These are phyloP conservation scores for Phytopythium kandeliae DNA, from an alignment of 352 stramenopile genomes.

Conservation along the genomic window DNA sequence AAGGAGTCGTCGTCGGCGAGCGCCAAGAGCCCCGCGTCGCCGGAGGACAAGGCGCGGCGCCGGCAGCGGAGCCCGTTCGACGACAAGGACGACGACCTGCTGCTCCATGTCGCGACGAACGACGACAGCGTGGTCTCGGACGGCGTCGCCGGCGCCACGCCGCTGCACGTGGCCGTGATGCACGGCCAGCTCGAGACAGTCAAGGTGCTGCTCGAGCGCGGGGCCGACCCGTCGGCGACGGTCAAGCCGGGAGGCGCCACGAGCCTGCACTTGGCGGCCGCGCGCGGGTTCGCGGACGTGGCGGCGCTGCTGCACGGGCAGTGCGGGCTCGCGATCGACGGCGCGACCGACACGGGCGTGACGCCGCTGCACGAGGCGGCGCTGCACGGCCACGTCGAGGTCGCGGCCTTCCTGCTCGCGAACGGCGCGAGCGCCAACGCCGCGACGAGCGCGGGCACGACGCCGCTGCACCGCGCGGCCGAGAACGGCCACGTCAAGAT, in stretches of 20 bases:
- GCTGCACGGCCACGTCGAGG: slow-evolving; percentile 36
- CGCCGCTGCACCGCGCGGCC: slow-evolving; percentile 41
- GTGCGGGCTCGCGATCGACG: slow-evolving; percentile 25
- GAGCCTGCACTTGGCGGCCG: slow-evolving; percentile 47
- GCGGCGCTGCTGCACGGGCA: slow-evolving; percentile 36
- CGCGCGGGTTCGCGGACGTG: slow-evolving; percentile 33
- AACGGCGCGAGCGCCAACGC: slow-evolving; percentile 41
- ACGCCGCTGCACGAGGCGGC: slow-evolving; percentile 49
- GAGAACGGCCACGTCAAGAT: slow-evolving; percentile 48
- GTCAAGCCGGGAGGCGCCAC: slow-evolving; percentile 31
- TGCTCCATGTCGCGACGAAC: not conserved
- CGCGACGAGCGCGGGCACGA: slow-evolving; percentile 41
- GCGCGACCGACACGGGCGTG: slow-evolving; percentile 28
- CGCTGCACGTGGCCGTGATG: slow-evolving; percentile 49
- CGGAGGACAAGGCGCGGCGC: not conserved
- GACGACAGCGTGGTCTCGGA: slow-evolving; percentile 8
- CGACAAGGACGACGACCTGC: slow-evolving; percentile 2
- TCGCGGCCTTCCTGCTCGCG: slow-evolving; percentile 31
- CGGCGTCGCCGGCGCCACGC: slow-evolving; percentile 36
- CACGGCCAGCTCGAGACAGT: slow-evolving; percentile 59
- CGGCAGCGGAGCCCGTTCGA: not conserved
- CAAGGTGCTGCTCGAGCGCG: slow-evolving; percentile 32
- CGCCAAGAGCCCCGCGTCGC: slow-evolving; percentile 6
- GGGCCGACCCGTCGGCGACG: slow-evolving; percentile 33
- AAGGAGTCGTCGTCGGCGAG: slow-evolving; percentile 8